These are phyloP conservation scores for Middelhovenomyces tepae DNA, from an alignment of 805 yeast genomes.

Conservation along the genomic window DNA sequence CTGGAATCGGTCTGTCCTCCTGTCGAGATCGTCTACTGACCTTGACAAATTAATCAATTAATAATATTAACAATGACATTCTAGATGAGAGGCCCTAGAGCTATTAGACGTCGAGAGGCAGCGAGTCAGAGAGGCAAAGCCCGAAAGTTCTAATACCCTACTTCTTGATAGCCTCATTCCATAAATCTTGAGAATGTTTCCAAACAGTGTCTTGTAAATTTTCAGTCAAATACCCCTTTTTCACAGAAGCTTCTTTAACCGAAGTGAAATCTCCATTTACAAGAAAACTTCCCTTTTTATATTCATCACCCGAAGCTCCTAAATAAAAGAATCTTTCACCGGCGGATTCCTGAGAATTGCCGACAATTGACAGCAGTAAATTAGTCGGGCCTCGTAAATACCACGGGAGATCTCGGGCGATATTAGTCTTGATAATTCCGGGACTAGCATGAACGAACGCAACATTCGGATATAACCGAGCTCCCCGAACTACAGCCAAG, in stretches of 20 bases:
- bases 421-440: constrained; percentile 19
- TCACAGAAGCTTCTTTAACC: constrained; percentile 8
- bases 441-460: constrained; percentile 20
- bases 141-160: too few relatives aligned
- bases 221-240: constrained; percentile 12
- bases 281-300: constrained; percentile 16
- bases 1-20: too few relatives aligned
- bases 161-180: constrained; percentile 8
- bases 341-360: constrained; percentile 14
- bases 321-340: constrained; percentile 20
- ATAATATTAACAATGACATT: too few relatives aligned
- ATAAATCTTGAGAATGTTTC: constrained; percentile 19
- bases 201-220: constrained; percentile 20
- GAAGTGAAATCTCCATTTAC: constrained; percentile 10
- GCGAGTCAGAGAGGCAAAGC: too few relatives aligned
- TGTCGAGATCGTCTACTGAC: too few relatives aligned
- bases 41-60: too few relatives aligned
- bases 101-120: too few relatives aligned
- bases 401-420: constrained; percentile 19
- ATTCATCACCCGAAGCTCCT: constrained; percentile 13
- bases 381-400: constrained; percentile 8
- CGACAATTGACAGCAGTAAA: constrained; percentile 6
- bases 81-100: too few relatives aligned
- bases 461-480: constrained; percentile 17
- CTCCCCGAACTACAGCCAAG: constrained; percentile 15